Conservation (phyloP, 2,329 filamentous ascomycete genomes). For the Macrophomina tecta region DNA sequence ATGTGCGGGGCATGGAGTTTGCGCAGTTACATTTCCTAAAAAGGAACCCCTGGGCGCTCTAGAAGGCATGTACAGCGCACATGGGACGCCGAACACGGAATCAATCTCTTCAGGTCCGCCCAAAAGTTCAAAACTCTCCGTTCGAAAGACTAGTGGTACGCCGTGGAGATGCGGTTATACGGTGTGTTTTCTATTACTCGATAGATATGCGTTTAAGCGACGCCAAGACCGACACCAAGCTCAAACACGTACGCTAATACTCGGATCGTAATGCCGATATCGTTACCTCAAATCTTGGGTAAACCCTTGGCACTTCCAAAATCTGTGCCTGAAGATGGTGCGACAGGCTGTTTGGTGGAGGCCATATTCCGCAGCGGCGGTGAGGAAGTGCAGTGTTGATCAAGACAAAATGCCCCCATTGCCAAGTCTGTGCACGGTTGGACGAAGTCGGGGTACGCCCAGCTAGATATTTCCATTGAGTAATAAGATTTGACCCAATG, state of each 20-base stretch:
- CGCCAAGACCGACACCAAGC: neutral
- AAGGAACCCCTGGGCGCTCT: too few species aligned
- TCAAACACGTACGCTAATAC: neutral
- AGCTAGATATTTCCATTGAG: constrained; percentile 6
- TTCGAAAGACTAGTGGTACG: too few species aligned
- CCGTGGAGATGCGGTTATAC: too few species aligned
- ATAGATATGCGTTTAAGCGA: constrained; percentile 14
- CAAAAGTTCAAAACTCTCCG: too few species aligned
- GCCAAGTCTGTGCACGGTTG: neutral
- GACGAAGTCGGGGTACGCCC: neutral
- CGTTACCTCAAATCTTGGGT: neutral
- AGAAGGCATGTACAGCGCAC: too few species aligned
- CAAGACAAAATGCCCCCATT: neutral
- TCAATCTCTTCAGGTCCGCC: too few species aligned
- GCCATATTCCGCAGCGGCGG: neutral
- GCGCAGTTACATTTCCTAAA: too few species aligned
- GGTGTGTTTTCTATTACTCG: constrained; percentile 17
- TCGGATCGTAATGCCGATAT: neutral
- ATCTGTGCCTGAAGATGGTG: neutral
- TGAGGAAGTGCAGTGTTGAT: neutral
- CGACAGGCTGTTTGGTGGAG: neutral
- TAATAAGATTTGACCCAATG: neutral
- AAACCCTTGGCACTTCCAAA: neutral
- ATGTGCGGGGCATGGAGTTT: too few species aligned
- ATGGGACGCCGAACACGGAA: too few species aligned